Percentiles rank a stretch among this genome's conserved stretches.
These are phyloP conservation scores for Rhodotorula sp. DNA, from an alignment of 1,284 basidiomycete species.

Conservation along the genomic window DNA sequence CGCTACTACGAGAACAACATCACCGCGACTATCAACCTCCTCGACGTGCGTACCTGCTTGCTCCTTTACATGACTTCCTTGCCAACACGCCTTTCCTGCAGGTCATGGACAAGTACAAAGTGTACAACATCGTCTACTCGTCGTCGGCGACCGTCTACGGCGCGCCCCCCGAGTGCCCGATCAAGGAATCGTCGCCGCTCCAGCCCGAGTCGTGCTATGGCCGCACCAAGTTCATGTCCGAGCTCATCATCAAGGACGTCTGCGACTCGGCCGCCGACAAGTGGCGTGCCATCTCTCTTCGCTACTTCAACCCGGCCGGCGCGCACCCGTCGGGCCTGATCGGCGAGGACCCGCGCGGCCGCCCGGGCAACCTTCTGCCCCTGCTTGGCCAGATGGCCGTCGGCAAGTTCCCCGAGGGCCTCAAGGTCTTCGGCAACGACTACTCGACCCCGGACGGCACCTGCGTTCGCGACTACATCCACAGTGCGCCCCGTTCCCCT, in stretches of 20 bases:
- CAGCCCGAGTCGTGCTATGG: constrained; percentile 92
- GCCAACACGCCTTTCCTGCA: constrained; percentile 50
- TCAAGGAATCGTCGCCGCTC: constrained; percentile 87
- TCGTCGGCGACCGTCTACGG: constrained; percentile 99
- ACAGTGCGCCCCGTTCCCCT: constrained; percentile 52
- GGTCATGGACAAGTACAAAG: constrained; percentile 80
- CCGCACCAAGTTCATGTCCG: constrained; percentile 91
- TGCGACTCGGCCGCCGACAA: constrained; percentile 71
- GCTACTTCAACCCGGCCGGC: constrained; percentile 79
- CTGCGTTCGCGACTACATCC: constrained; percentile 96
- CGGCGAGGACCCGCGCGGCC: constrained; percentile 93
- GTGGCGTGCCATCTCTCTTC: constrained; percentile 79
- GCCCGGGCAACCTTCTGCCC: constrained; percentile 92
- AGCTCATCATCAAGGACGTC: constrained; percentile 86
- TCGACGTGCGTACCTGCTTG: constrained; percentile 57
- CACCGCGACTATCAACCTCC: constrained; percentile 73
- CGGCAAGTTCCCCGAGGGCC: constrained; percentile 75
- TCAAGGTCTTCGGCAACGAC: constrained; percentile 97
- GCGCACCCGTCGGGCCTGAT: constrained; percentile 94
- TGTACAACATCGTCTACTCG: constrained; percentile 88
- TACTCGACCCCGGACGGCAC: constrained; percentile 97
- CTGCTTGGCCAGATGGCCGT: constrained; percentile 93
- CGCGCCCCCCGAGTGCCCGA: constrained; percentile 86
- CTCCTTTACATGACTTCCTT: neutral
- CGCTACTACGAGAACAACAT: constrained; percentile 93